Evolutionary conservation across 2,329 filamentous ascomycete species (phyloP).

Genomic region (Aspergillus bombycis): DNA sequence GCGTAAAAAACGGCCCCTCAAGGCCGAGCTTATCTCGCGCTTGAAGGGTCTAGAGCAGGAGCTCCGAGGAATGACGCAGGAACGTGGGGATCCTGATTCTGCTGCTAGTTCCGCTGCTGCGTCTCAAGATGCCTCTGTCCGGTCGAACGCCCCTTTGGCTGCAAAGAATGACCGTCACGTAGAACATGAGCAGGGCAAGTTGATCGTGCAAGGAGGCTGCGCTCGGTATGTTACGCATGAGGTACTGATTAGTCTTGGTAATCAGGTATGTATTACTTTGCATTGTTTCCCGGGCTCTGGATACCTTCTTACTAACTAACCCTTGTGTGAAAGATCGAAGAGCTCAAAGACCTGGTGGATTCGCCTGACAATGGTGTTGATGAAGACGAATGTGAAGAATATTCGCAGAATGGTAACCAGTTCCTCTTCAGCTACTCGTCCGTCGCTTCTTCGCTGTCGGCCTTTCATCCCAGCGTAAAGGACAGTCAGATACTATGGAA

Average conservation of each 20-base stretch:
- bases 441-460: neutral
- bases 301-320: no score
- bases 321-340: no score
- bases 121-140: no score
- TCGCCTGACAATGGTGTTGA: no score
- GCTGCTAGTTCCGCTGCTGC: neutral
- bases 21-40: slow-evolving; percentile 20
- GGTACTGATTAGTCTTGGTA: slow-evolving; percentile 19
- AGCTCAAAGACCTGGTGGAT: no score
- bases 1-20: slow-evolving; percentile 22
- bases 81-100: neutral
- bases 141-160: neutral
- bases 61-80: neutral
- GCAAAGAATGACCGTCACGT: neutral
- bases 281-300: neutral
- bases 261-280: slow-evolving; percentile 11
- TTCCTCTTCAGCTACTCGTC: neutral
- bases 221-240: slow-evolving; percentile 22
- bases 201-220: slow-evolving; percentile 2
- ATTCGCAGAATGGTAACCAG: no score
- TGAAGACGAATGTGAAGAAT: no score
- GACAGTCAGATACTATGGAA: neutral
- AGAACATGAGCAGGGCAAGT: neutral
- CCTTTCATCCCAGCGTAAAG: neutral
- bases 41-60: slow-evolving; percentile 21